Evolutionary conservation across 305 asterid genomes (phyloP), one percentile per base, ranked within the genome.

Genomic region (Ilex paraguariensis): DNA sequence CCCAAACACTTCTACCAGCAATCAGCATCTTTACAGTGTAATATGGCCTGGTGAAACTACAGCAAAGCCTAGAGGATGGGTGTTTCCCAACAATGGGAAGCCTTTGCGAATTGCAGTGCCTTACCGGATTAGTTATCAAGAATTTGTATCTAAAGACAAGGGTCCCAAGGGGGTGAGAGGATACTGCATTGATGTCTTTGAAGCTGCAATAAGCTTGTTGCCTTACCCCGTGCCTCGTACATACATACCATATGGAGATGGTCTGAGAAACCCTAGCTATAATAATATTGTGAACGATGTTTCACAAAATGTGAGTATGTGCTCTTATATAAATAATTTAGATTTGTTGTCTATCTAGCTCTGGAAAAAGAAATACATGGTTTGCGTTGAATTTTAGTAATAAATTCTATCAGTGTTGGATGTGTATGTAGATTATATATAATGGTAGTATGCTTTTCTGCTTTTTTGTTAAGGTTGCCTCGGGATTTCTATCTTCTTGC

Each of bases 21-120:
- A 56, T 40, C 81, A 79, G 32, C 65, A 60, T 54, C 69, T 84
- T n/a, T 56, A 73, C 31, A 66, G 75, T 31, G 88, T 82, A 33
- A 62, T 82, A 17, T 82, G 91, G 91, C 91, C 91, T 2, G 91
- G 91, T 1, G 79, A 74, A 17, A 65, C 81, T 0, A 54, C 60
- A 42, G 72, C 44, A 40, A 70, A 71, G 28, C 91, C 91, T 9
- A 81, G 88, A 40, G 88, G 91, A 14, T 84, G 91, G 91, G 91
- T 78, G 52, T 80, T 84, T 55, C 88, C 88, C 0, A 72, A 68
- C 55, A 84, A 72, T 7, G 81, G 79, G 33, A 84, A 69, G 69
- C 70, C 21, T 14, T 62, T 84, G 44, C 69, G 73, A 66, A 82
- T 84, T 14, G 86, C 84, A 3, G 86, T 84, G 46, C 91, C 91